Evolutionary conservation across 345 rosid species (phyloP), one percentile per base, ranked within the genome.

Genomic region (Euphorbia tirucalli): DNA sequence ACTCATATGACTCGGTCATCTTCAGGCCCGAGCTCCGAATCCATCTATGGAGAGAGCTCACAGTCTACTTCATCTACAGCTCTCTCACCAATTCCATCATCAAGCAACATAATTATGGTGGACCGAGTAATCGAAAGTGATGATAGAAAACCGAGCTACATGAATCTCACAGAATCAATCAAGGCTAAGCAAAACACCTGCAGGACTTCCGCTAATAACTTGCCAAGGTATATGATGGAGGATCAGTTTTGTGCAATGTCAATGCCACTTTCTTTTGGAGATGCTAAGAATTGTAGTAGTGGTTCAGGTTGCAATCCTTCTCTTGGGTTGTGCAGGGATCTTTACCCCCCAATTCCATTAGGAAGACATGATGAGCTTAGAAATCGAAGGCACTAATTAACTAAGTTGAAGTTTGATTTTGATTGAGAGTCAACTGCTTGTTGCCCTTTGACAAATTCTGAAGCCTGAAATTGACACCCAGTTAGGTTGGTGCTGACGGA

Each of bases 91-190:
- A 71, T 78, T 48, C 80, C 85, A 30, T 63, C 75, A 61, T 82
- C 87, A 0, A 73, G 84, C 70, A 83, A 84, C 68, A 78, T 72
- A 58, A 76, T 74, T 11, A 44, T 30, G 57, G 72, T 63, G 56
- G 86, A 79, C 59, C 79, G 72, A 64, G 80, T 59, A 57, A 88
- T 83, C 56, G 93, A 87, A 32, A 82, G 86, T 37, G 9, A 1
- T 11, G 44, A 41, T 41, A 11, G 74, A 30, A 89, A 90, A 70
- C 97, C 97, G 0, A 81, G 91, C 74, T 95, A 84, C 83, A 89
- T 95, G 98, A 88, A 75, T 66, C 82, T 85, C 30, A 95, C 99
- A 0, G 85, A 84, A 66, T 90, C 93, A 32, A 86, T 77, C 19
- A 92, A 88, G 75, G 96, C 96, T n/a, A 92, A 89, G 85, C 90